Base-by-base conservation (phyloP, 208 protist genomes). In the Phytomonas sp. region DNA sequence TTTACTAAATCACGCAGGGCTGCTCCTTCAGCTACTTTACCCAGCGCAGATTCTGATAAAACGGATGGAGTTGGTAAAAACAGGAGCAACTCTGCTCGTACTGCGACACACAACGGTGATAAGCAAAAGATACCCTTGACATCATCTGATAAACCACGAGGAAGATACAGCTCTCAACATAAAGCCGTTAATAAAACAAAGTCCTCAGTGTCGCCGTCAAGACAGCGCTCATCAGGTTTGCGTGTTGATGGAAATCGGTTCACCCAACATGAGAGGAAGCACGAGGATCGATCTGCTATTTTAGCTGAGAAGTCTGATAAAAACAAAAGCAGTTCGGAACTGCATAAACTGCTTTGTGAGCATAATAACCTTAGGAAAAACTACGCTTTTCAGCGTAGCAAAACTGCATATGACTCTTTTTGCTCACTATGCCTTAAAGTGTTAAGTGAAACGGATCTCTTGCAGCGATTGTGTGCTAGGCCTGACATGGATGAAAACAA, bases 281-380 rank as follows among this genome's bases (percentile, higher is more conserved):
- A 51, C 13, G 9, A 4, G 20, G 20, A 6, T 51, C 9, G 13
- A 20, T 2, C 9, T 17, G 40, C 13, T 15, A 51, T 51, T 23
- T 51, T 15, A 4, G 40, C 20, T 23, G 13, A 51, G 3, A 51
- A 51, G 40, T 15, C 13, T 51, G 1, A 6, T 23, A 17, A 51
- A 51, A 4, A 6, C 4, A 15, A 51, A 4, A 15, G 3, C 13
- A 23, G 40, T 17, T 17, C 20, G 6, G 72, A 76, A 37, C 43
- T 83, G 53, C 68, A 76, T 20, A 71, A 71, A 32, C 73, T 89
- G 2, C 51, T 89, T 32, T 70, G 68, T 15, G 67, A 78, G 33
- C 84, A 89, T 67, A 51, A 26, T 17, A 71, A 71, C 3, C 73
- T 80, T 51, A 36, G 43, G 0, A 65, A 73, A 34, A 92, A 88